Evolutionary conservation across 2,329 filamentous ascomycete species (phyloP), one percentile per base, ranked within the genome.

Genomic region (Cylindrodendrum hubeiense): DNA sequence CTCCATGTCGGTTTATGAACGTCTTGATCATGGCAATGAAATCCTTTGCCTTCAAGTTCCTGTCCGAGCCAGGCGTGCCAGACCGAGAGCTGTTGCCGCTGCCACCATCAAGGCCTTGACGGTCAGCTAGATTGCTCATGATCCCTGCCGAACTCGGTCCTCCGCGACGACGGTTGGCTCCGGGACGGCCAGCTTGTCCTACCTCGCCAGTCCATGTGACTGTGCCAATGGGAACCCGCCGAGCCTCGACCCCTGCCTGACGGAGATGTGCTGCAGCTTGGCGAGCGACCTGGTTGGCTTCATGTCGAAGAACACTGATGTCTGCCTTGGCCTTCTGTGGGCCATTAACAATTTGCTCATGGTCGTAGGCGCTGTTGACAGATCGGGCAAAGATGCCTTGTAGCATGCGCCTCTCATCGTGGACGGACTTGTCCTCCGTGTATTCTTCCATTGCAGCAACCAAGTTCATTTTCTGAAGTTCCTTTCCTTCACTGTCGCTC

Each of bases 141-240:
- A 92, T 82, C 37, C 83, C 80, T 2, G 85, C 80, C 2, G 88
- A 88, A 68, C 84, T 82, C 5, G 86, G 86, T 4, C 85, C 87
- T 34, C 80, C 85, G 43, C 82, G 85, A 0, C 85, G 84, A 21
- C 82, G 85, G 61, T 79, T 81, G 37, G 82, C 84, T 26, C 89
- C 86, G 1, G 92, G 92, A 37, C 92, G 86, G 1, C 95, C 95
- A 5, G 90, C 90, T 53, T 91, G 87, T 10, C 95, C 95, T 50
- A 92, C 89, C 71, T 92, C 89, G 2, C 96, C 95, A 0, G 95
- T 98, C 95, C 95, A 98, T 1, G 95, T 98, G 9, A 96, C 93
- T 0, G 93, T 94, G 8, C 95, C 95, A 33, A 94, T 90, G 0
- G 93, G 93, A 1, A 95, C 84, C 9, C 84, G 86, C 12, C 89